Conservation (phyloP, 1,284 basidiomycete species). For the Trametes polyzona region DNA sequence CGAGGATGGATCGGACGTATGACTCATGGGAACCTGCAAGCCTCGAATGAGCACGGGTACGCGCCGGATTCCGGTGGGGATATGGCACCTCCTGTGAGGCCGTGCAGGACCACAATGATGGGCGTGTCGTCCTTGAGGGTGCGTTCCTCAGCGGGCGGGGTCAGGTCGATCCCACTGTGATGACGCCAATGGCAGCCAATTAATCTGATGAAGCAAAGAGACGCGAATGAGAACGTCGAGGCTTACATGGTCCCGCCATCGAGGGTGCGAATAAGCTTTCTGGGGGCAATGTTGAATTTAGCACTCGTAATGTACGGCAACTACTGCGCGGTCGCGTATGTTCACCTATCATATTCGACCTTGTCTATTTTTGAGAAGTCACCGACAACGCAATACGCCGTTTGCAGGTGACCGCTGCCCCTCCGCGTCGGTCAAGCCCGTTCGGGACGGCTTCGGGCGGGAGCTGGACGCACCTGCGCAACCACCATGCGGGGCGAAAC, state of each 20-base stretch:
- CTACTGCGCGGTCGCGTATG: not conserved
- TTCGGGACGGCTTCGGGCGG: not conserved
- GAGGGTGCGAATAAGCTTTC: constrained; percentile 60
- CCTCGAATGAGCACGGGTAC: constrained; percentile 12
- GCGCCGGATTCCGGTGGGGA: constrained; percentile 1
- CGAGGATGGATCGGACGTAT: constrained; percentile 83
- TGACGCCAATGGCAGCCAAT: constrained; percentile 8
- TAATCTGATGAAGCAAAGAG: not conserved
- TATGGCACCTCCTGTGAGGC: constrained; percentile 78
- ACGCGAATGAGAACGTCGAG: constrained; percentile 15
- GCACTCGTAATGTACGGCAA: constrained; percentile 4
- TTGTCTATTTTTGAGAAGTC: constrained; percentile 77
- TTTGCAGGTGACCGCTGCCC: constrained; percentile 74
- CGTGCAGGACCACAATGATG: constrained; percentile 85
- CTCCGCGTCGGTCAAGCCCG: constrained; percentile 18
- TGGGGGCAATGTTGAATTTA: constrained; percentile 29
- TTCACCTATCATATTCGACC: constrained; percentile 72
- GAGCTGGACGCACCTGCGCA: constrained; percentile 55
- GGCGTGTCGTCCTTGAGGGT: constrained; percentile 67
- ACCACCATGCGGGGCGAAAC: constrained; percentile 72
- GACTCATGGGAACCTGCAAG: constrained; percentile 81
- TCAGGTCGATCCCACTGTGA: constrained; percentile 77
- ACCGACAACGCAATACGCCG: constrained; percentile 68
- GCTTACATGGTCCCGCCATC: constrained; percentile 78
- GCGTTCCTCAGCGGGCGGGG: constrained; percentile 57